Evolutionary conservation across 495 filamentous ascomycete species (phyloP).

Genomic region (Aspergillus asperescens): DNA sequence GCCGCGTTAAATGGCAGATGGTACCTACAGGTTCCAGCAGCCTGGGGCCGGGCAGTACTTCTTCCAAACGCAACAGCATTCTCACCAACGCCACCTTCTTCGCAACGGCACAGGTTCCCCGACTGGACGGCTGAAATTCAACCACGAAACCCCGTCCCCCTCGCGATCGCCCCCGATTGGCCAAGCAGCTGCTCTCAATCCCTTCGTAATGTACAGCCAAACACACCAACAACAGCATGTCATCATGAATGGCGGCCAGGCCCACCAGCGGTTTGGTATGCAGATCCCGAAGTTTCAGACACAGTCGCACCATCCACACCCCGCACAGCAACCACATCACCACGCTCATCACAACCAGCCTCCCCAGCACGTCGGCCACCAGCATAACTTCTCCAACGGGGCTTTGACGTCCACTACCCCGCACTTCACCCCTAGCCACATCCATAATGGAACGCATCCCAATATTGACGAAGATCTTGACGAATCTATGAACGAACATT

Average conservation of each 20-base stretch:
- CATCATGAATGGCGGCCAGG: slow-evolving; percentile 62
- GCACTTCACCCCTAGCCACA: slow-evolving; percentile 62
- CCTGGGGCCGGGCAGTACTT: slow-evolving; percentile 61
- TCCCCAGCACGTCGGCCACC: slow-evolving; percentile 61
- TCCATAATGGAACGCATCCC: slow-evolving; percentile 68
- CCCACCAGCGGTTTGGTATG: slow-evolving; percentile 59
- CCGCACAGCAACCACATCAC: slow-evolving; percentile 71
- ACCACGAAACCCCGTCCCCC: slow-evolving; percentile 61
- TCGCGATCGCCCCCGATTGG: slow-evolving; percentile 63
- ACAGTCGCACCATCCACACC: slow-evolving; percentile 64
- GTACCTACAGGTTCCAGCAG: slow-evolving; percentile 70
- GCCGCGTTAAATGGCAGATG: slow-evolving; percentile 77
- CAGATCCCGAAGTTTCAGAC: slow-evolving; percentile 68
- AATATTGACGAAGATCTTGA: slow-evolving; percentile 52
- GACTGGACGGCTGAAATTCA: slow-evolving; percentile 44
- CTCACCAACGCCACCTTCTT: slow-evolving; percentile 46
- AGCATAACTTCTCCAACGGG: slow-evolving; percentile 74
- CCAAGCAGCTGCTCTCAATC: slow-evolving; percentile 58
- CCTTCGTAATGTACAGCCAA: slow-evolving; percentile 78
- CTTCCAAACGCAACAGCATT: slow-evolving; percentile 50
- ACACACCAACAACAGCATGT: slow-evolving; percentile 76
- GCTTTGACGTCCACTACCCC: slow-evolving; percentile 68
- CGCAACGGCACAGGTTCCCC: slow-evolving; percentile 54
- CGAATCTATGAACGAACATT: slow-evolving; percentile 71
- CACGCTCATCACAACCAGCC: slow-evolving; percentile 68